Evolutionary conservation across 768 basidiomycete genomes (phyloP), one percentile per base, ranked within the genome.

Genomic region (Lactifluus hygrophoroides): DNA sequence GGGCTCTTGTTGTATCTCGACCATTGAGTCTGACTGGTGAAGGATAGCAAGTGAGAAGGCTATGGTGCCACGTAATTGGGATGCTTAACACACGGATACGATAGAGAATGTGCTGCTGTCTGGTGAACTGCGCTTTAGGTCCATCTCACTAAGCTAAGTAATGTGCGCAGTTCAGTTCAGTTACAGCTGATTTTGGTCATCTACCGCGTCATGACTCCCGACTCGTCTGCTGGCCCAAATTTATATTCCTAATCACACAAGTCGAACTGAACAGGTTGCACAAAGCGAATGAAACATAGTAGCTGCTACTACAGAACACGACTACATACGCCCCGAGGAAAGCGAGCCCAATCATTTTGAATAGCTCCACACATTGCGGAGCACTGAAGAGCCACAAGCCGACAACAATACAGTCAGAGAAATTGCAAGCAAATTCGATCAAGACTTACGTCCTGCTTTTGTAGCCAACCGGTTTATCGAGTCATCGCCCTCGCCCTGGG

Each of bases 291-390:
- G 54, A 49, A 32, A 51, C 51, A 56, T 50, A 45, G 35, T 28
- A 54, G 51, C 60, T 52, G 54, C 30, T 56, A 56, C 32, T 5
- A 32, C 46, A 56, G 23, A 34, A 48, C 37, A 40, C 23, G 34
- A 48, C 54, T 54, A 54, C 27, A 57, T 51, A 50, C n/a, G 37
- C 34, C 51, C 25, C 19, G 35, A 30, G 14, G 42, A 58, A 46
- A 40, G 42, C 13, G 27, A 27, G 49, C n/a, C 60, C 60, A 60
- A 68, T 81, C 85, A 98, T 80, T 95, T 94, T 80, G 86, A 81
- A 85, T 90, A 91, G 65, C 85, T 87, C 93, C 93, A 98, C 71
- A 93, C 92, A 74, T 92, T 92, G 72, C 90, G 86, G 73, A 98
- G 88, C 73, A 96, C 94, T 97, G 68, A 28, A 63, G 40, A 49